A percentile compares a stretch with the other conserved stretches of the same genome.
Conservation (phyloP, 192 early-diverging fungal species). For the Dimargaris cristalligena region DNA sequence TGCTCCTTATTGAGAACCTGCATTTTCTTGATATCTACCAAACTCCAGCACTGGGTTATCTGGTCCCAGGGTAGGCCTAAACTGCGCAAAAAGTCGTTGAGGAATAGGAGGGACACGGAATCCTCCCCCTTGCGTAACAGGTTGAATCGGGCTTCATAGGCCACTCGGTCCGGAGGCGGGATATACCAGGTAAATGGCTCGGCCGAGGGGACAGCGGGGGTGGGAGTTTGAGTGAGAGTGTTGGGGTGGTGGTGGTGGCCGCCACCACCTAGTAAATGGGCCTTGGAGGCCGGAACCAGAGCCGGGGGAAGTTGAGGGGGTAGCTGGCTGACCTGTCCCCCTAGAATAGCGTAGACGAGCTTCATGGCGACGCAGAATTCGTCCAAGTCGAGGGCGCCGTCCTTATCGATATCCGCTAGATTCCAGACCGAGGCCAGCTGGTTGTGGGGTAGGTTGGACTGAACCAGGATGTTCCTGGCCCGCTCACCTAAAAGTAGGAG, state of each 20-base stretch:
- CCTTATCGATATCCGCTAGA: constrained; percentile 67
- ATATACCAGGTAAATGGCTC: constrained; percentile 46
- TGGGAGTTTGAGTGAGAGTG: neutral
- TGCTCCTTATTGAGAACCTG: constrained; percentile 33
- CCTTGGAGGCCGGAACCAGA: constrained; percentile 50
- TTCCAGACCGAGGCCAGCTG: constrained; percentile 38
- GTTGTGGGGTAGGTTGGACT: constrained; percentile 24
- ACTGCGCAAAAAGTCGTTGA: constrained; percentile 25
- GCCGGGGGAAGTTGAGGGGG: constrained; percentile 41
- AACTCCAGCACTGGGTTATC: constrained; percentile 22
- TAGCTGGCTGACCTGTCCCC: constrained; percentile 28
- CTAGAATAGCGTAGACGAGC: constrained; percentile 52
- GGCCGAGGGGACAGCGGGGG: constrained; percentile 14
- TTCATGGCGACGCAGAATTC: constrained; percentile 68
- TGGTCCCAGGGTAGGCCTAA: constrained; percentile 20
- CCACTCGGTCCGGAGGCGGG: constrained; percentile 32
- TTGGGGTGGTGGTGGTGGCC: neutral
- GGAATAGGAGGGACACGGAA: constrained; percentile 22
- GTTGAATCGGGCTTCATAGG: constrained; percentile 36
- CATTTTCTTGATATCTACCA: constrained; percentile 30
- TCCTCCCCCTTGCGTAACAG: constrained; percentile 15
- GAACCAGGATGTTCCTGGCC: constrained; percentile 25
- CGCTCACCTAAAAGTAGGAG: constrained; percentile 6
- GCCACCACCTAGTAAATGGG: constrained; percentile 19
- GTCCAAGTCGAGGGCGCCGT: constrained; percentile 66